A percentile compares a stretch with the other conserved stretches of the same genome.
phyloP scores from a whole-genome alignment of 2,329 filamentous ascomycete genomes.

The Hansfordia pulvinata region DNA sequence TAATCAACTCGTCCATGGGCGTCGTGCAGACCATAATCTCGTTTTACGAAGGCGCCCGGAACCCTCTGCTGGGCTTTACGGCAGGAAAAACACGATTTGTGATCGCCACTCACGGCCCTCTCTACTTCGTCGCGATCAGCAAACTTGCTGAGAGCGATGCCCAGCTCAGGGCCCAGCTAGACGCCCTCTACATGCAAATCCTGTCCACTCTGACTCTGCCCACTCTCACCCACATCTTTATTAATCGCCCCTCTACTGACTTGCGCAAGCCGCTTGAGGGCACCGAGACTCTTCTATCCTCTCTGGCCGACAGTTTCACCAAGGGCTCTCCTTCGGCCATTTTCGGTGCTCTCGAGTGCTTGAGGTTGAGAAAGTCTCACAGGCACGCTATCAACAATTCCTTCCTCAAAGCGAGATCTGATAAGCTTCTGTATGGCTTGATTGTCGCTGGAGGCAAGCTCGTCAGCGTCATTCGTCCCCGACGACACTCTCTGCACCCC shows the following conservation, averaged over 20 bases:
- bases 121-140: slow-evolving; percentile 91
- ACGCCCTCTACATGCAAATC: slow-evolving; percentile 96
- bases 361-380: slow-evolving; percentile 83
- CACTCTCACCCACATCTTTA: slow-evolving; percentile 74
- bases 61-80: slow-evolving; percentile 70
- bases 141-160: slow-evolving; percentile 82
- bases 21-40: slow-evolving; percentile 96
- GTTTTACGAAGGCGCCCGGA: slow-evolving; percentile 74
- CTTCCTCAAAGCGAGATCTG: slow-evolving; percentile 64
- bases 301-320: slow-evolving; percentile 88
- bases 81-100: slow-evolving; percentile 82
- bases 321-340: slow-evolving; percentile 80
- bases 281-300: slow-evolving; percentile 81
- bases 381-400: slow-evolving; percentile 76
- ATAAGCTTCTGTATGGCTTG: slow-evolving; percentile 78
- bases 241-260: slow-evolving; percentile 84
- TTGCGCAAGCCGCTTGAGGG: slow-evolving; percentile 80
- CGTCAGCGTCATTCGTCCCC: slow-evolving; percentile 87
- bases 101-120: slow-evolving; percentile 67
- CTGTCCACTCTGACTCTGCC: slow-evolving; percentile 88
- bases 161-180: slow-evolving; percentile 76
- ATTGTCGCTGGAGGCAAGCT: slow-evolving; percentile 86
- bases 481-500: slow-evolving; percentile 88
- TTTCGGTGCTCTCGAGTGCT: slow-evolving; percentile 80
- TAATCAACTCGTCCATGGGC: slow-evolving; percentile 89